Base-by-base conservation (phyloP, 345 rosid genomes). In the Turritis glabra region DNA sequence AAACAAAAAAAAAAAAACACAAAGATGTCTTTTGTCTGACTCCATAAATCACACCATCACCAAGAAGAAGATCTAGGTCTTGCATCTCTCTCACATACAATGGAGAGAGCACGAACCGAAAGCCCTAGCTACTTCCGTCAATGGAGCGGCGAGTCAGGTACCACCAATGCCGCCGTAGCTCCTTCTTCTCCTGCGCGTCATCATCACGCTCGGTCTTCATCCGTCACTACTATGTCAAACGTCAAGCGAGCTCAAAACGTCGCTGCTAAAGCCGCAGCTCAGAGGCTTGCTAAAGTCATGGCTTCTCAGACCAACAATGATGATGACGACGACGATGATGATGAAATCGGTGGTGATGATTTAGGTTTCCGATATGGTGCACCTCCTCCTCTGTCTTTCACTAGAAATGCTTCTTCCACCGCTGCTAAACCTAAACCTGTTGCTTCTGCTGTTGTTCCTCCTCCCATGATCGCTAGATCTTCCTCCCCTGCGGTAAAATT, bases 271-370 rank as follows among this genome's bases (percentile, higher is more conserved):
- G 98, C 98, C 29, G 99, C 98, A 0, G 99, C 99, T 57, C 96
- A 87, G 81, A 87, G 99, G 21, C 93, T 96, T 12, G 99, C 99
- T 75, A 96, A 89, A 76, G 99, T 96, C 73, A 96, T 96, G 99
- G 99, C 98, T 66, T 96, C 99, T 37, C 98, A 92, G 80, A 87
- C 98, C 8, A 80, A 91, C 29, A 92, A 86, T 32, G 96, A 86
- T 22, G 96, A 86, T 14, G 96, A 88, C 35, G 98, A 91, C 4
- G 90, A 79, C 5, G 85, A 78, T 17, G 88, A 80, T 5, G 89
- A 53, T 35, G 67, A 23, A 8, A 46, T 75, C 74, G 80, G 80
- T 44, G 71, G 60, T 38, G 95, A 84, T 64, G 97, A 90, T 68
- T 87, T 89, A 72, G 93, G 85, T 38, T 92, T 92, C 81, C 89